Evolutionary conservation across 2,329 filamentous ascomycete species (phyloP).

Genomic region (Taxawa tesnikishii): DNA sequence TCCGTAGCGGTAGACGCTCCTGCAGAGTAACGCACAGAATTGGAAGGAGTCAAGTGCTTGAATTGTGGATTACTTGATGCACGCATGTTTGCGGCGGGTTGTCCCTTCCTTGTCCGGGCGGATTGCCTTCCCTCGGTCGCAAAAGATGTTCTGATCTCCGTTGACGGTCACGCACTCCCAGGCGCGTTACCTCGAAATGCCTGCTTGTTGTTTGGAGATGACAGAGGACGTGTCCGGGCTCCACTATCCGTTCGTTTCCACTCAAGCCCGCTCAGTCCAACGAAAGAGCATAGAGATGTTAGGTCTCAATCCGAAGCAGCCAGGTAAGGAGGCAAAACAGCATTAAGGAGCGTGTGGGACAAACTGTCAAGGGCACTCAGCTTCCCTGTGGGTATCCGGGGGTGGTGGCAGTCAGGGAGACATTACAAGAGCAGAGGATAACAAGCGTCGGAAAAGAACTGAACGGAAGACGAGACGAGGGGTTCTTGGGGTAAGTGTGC

Average conservation of each 20-base stretch:
- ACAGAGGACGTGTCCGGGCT: neutral
- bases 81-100: neutral
- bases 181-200: neutral
- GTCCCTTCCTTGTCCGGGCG: neutral
- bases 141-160: too few species aligned
- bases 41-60: neutral
- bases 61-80: neutral
- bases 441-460: neutral
- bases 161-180: too few species aligned
- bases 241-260: neutral
- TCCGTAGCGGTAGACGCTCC: neutral
- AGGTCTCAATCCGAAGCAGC: too few species aligned
- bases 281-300: too few species aligned
- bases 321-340: neutral
- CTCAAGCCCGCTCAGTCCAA: too few species aligned
- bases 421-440: neutral
- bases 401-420: neutral
- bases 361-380: neutral
- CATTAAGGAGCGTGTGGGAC: neutral
- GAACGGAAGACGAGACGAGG: neutral
- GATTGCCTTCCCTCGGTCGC: too few species aligned
- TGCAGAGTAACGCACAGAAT: neutral
- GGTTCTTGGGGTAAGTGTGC: neutral
- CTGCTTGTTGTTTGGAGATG: neutral
- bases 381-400: neutral